Conservation (phyloP, 805 yeast species). For the Ogataea neopini region DNA sequence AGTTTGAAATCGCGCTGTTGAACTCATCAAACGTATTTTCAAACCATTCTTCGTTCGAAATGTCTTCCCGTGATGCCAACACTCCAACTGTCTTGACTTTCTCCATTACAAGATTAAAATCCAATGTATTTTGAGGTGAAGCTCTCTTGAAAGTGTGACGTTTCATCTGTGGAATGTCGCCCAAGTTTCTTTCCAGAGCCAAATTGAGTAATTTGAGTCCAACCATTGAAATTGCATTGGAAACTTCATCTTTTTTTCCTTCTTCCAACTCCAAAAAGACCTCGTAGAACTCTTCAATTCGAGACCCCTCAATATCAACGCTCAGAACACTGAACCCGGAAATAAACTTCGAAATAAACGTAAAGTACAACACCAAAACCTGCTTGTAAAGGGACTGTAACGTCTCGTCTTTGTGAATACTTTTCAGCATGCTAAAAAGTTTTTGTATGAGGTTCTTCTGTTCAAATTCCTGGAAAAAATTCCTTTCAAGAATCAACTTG, state of each 20-base stretch:
- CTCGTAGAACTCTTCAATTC: neutral
- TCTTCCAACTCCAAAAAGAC: neutral
- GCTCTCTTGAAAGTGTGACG: neutral
- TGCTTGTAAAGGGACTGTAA: slow-evolving; percentile 1
- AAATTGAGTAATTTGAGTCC: neutral
- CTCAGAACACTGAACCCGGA: neutral
- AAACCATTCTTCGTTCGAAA: slow-evolving; percentile 17
- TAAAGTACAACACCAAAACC: slow-evolving; percentile 3
- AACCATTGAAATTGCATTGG: neutral
- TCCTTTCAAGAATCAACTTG: slow-evolving; percentile 15
- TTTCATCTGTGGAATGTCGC: neutral
- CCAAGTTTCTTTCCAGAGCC: slow-evolving; percentile 2
- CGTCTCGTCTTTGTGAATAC: neutral
- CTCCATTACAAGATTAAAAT: slow-evolving; percentile 21
- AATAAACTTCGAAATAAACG: slow-evolving; percentile 5
- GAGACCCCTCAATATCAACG: neutral
- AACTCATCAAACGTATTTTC: slow-evolving; percentile 10
- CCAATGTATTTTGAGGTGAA: slow-evolving; percentile 8
- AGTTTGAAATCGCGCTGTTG: slow-evolving; percentile 6
- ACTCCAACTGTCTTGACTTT: slow-evolving; percentile 22
- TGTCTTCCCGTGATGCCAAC: slow-evolving; percentile 7
- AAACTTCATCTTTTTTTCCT: slow-evolving; percentile 1
- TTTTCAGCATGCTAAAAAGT: neutral
- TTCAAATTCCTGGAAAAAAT: neutral
- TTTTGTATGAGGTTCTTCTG: neutral